Evolutionary conservation across 169 alveolate genomes (phyloP), one percentile per base, ranked within the genome.

Genomic region (Plasmodium sp.): DNA sequence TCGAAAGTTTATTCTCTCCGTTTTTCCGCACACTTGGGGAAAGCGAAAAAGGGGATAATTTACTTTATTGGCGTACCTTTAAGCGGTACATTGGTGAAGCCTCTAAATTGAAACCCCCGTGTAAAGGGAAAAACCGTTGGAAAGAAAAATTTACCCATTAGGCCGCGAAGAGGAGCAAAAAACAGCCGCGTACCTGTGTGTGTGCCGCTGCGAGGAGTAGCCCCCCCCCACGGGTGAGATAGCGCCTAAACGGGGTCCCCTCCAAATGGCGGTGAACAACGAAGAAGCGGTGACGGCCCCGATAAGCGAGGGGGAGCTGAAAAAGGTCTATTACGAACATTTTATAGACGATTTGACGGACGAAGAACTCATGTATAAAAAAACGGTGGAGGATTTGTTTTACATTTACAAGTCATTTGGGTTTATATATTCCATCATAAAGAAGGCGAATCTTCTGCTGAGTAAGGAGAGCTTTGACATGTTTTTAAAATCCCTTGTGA

Each of bases 301-400:
- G 7, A 39, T 62, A 9, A 90, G 73, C 81, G 94, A 90, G 73
- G 62, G 67, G 36, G 94, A 90, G 16, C 58, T 90, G 77, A 90
- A 90, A 48, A 90, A 72, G 48, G 54, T 90, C 36, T 90, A 90
- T 73, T 90, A 81, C 33, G 94, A 90, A 41, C 39, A 90, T 90
- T 90, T 90, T 71, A 90, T 90, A 45, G 94, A 90, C 39, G 94
- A 90, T 16, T 56, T 90, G 36, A 90, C 82, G 51, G 94, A 90
- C 67, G 94, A 90, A 90, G 94, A 90, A 90, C 75, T 90, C 51
- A 90, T 81, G 91, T 90, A 90, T 18, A 90, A 90, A 31, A 90
- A 90, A 48, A 81, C 94, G 14, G 94, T 90, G 5, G 94, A 90
- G 81, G 94, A 90, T 90, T 90, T 90, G 41, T 90, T 90, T 81